A percentile compares a stretch with the other conserved stretches of the same genome.
These are phyloP conservation scores for Ganoderma resinaceum DNA, from an alignment of 1,284 basidiomycete species.

Conservation along the genomic window DNA sequence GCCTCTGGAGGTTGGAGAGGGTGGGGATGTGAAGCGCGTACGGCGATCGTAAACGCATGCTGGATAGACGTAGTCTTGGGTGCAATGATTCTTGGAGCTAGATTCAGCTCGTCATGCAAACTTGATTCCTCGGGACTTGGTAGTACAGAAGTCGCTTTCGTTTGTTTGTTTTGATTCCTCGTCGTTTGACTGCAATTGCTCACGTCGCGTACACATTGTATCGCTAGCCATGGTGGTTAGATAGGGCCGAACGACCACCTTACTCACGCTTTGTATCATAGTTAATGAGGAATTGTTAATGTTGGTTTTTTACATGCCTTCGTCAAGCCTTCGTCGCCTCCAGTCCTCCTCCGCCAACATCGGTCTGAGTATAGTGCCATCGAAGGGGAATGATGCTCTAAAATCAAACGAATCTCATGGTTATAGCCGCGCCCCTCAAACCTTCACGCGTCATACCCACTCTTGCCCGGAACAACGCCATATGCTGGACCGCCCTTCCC, in stretches of 20 bases:
- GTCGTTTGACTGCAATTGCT: neutral
- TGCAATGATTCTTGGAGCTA: neutral
- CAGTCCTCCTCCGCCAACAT: too few species aligned
- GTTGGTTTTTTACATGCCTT: too few species aligned
- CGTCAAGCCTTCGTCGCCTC: too few species aligned
- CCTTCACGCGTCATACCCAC: slow-evolving; percentile 25
- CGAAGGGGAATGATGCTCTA: too few species aligned
- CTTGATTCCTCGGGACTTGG: neutral
- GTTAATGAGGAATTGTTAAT: neutral
- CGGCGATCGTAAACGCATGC: slow-evolving; percentile 42
- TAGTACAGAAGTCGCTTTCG: neutral
- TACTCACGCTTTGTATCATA: neutral
- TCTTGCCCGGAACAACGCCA: slow-evolving; percentile 31
- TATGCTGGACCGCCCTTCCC: slow-evolving; percentile 36
- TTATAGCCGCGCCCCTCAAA: too few species aligned
- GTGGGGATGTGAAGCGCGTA: slow-evolving; percentile 56
- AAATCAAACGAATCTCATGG: too few species aligned
- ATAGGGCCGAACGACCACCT: neutral
- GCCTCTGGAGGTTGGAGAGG: slow-evolving; percentile 48
- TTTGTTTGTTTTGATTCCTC: neutral
- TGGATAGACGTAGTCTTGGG: neutral
- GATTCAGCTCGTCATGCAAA: neutral
- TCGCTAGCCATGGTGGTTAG: slow-evolving; percentile 1
- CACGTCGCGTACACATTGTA: neutral
- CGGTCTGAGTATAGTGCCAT: too few species aligned